Evolutionary conservation across 2,329 filamentous ascomycete genomes (phyloP).

Genomic region (Diplodia seriata): DNA sequence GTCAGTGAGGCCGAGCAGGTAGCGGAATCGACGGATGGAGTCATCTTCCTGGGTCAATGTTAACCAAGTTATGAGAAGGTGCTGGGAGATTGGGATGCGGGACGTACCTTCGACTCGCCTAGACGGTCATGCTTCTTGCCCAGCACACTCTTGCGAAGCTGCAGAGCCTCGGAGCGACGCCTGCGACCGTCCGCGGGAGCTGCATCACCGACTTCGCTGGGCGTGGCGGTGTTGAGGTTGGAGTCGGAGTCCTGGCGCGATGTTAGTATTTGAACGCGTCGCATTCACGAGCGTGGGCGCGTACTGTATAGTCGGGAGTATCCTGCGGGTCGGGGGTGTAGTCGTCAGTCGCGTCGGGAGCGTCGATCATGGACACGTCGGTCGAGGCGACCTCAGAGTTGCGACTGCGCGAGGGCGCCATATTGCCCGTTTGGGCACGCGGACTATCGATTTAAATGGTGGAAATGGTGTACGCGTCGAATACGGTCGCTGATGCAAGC

Average conservation of each 20-base stretch:
- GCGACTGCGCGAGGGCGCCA: conserved; percentile 48
- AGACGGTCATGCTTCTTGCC: conserved; percentile 93
- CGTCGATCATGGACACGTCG: conserved; percentile 50
- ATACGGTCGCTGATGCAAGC: conserved; percentile 14
- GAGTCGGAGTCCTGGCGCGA: conserved; percentile 67
- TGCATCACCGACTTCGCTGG: conserved; percentile 82
- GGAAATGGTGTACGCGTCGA: conserved; percentile 22
- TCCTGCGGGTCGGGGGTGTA: conserved; percentile 59
- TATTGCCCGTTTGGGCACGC: conserved; percentile 41
- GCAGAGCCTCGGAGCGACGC: conserved; percentile 83
- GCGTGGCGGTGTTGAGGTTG: conserved; percentile 73
- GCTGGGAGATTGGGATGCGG: not conserved
- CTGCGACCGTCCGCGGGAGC: conserved; percentile 76
- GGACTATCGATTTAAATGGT: conserved; percentile 28
- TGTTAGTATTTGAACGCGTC: conserved; percentile 23
- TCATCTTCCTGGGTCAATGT: conserved; percentile 76
- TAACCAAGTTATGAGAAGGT: not conserved
- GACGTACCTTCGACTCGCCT: conserved; percentile 84
- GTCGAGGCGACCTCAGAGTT: conserved; percentile 43
- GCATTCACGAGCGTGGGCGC: conserved; percentile 15
- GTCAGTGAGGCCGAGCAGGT: conserved; percentile 92
- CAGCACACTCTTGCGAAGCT: conserved; percentile 89
- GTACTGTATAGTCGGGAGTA: conserved; percentile 68
- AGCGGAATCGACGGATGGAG: conserved; percentile 90
- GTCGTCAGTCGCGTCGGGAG: conserved; percentile 44